phyloP scores from a whole-genome alignment of 163 green algal species.

The Chloromonas sp. region DNA sequence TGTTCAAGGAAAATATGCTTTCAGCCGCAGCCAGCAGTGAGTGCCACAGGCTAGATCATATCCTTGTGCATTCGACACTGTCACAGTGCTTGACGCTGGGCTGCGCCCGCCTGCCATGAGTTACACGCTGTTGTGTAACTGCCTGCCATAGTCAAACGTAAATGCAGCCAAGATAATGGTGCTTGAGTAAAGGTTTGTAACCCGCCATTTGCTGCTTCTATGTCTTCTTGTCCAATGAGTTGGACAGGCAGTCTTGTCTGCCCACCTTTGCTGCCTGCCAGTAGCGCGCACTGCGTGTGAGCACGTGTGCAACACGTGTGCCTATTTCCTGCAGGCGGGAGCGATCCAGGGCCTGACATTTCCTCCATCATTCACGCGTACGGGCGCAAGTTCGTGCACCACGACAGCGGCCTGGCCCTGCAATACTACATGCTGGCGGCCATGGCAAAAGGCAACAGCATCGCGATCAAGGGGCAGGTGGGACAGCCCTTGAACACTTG shows the following conservation, averaged over 20 bases:
- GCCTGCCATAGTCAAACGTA: neutral
- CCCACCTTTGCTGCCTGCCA: neutral
- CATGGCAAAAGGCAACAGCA: conserved; percentile 24
- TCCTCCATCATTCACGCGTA: conserved; percentile 46
- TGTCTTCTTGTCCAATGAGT: neutral
- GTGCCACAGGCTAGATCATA: neutral
- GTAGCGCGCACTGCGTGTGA: neutral
- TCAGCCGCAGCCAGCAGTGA: neutral
- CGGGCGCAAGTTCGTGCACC: conserved; percentile 46
- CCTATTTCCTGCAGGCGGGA: neutral
- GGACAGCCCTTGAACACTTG: neutral
- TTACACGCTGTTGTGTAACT: neutral
- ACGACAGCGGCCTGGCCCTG: conserved; percentile 51
- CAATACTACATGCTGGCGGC: conserved; percentile 77
- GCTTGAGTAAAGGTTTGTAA: too few relatives aligned
- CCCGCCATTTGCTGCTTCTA: neutral
- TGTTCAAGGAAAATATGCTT: conserved; percentile 28
- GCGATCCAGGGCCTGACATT: conserved; percentile 21
- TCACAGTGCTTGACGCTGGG: neutral
- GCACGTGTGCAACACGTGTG: neutral
- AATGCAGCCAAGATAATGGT: too few relatives aligned
- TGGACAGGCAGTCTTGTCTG: neutral
- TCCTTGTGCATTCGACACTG: neutral
- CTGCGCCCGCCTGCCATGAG: neutral
- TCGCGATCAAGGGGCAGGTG: conserved; percentile 34